These are phyloP conservation scores for Arctostaphylos glauca DNA, from an alignment of 148 eudicot genomes.

Conservation along the genomic window DNA sequence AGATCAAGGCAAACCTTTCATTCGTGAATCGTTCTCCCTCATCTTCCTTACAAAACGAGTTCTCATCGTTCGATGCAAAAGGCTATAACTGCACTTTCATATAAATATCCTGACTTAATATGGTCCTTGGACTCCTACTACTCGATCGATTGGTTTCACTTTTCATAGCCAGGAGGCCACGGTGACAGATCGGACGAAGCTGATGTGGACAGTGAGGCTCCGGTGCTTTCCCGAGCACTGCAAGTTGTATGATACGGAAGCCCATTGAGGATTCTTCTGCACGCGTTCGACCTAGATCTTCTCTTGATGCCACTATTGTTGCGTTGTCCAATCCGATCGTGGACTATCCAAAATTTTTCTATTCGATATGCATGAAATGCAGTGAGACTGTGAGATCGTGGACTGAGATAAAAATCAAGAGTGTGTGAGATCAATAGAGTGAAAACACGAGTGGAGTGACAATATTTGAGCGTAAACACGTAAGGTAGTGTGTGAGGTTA, in stretches of 20 bases:
- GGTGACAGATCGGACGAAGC: conserved; percentile 80
- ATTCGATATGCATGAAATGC: conserved; percentile 15
- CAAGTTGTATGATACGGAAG: conserved; percentile 69
- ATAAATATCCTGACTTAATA: conserved; percentile 62
- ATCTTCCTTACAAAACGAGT: conserved; percentile 66
- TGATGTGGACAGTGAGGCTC: conserved; percentile 73
- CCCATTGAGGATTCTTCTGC: conserved; percentile 83
- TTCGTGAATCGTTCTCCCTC: conserved; percentile 72
- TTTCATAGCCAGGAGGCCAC: conserved; percentile 90
- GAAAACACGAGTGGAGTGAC: too few relatives aligned
- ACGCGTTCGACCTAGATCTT: conserved; percentile 69
- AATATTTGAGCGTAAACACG: too few relatives aligned
- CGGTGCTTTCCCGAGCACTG: conserved; percentile 85
- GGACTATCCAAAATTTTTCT: conserved; percentile 4
- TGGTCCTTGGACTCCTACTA: conserved; percentile 47
- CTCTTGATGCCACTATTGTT: conserved; percentile 61
- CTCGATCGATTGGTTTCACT: conserved; percentile 67
- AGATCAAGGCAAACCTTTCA: conserved; percentile 81
- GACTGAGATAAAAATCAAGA: too few relatives aligned
- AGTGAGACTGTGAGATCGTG: too few relatives aligned
- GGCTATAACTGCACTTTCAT: conserved; percentile 59
- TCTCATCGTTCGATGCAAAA: conserved; percentile 76
- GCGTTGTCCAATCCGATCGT: not conserved
- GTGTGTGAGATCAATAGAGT: too few relatives aligned
- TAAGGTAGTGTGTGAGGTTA: too few relatives aligned